Evolutionary conservation across 768 basidiomycete genomes (phyloP).

Genomic region (Kwoniella sp.): DNA sequence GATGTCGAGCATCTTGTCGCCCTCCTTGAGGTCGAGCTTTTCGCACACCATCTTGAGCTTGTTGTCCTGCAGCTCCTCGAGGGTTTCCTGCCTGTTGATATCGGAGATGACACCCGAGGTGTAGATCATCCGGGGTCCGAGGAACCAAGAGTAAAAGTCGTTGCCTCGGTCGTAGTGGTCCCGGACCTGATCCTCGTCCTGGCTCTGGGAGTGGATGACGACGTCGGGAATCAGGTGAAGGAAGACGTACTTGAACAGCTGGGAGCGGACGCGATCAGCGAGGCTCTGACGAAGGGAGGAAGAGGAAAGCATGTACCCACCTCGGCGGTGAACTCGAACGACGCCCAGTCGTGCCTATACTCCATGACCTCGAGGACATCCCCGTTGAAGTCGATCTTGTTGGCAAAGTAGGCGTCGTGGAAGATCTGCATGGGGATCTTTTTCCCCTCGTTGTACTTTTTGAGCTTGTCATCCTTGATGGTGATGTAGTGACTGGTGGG

Average conservation of each 20-base stretch:
- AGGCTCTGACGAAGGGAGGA: neutral
- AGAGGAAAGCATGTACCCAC: slow-evolving; percentile 18
- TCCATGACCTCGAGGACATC: slow-evolving; percentile 92
- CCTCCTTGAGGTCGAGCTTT: slow-evolving; percentile 83
- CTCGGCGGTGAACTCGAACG: slow-evolving; percentile 81
- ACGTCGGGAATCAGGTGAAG: slow-evolving; percentile 86
- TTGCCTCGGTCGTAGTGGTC: slow-evolving; percentile 96
- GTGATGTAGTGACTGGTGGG: slow-evolving; percentile 85
- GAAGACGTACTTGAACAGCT: slow-evolving; percentile 88
- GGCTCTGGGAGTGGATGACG: slow-evolving; percentile 77
- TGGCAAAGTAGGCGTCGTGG: slow-evolving; percentile 95
- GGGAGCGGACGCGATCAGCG: neutral
- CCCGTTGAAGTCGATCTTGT: slow-evolving; percentile 96
- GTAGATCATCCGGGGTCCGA: slow-evolving; percentile 64
- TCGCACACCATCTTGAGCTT: slow-evolving; percentile 92
- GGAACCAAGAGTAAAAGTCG: slow-evolving; percentile 85
- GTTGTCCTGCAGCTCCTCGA: slow-evolving; percentile 96
- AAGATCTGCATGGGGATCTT: slow-evolving; percentile 98
- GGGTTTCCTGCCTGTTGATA: slow-evolving; percentile 66
- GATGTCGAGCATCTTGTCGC: slow-evolving; percentile 59
- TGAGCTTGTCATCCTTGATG: slow-evolving; percentile 78
- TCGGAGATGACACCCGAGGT: slow-evolving; percentile 84
- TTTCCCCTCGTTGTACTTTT: slow-evolving; percentile 63
- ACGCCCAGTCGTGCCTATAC: slow-evolving; percentile 91
- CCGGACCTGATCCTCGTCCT: slow-evolving; percentile 93